These are phyloP conservation scores for Thinopyrum elongatum DNA, from an alignment of 176 grass and related monocot species.

Conservation along the genomic window DNA sequence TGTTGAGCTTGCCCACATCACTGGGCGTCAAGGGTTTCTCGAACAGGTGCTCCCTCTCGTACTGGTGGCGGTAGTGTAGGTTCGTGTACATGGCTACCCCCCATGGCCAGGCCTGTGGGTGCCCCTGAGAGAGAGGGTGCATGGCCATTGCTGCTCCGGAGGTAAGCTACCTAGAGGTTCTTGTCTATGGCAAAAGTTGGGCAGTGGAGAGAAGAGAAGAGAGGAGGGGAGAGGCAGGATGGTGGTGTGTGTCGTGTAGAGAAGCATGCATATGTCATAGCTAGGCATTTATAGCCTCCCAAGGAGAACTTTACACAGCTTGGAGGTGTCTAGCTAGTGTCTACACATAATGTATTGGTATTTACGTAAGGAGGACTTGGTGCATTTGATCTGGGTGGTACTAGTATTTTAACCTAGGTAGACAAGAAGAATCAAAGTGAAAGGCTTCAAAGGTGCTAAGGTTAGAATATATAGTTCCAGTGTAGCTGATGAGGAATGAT, in stretches of 20 bases:
- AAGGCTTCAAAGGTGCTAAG: conserved; percentile 38
- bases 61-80: conserved; percentile 51
- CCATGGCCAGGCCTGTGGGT: conserved; percentile 64
- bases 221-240: conserved; percentile 33
- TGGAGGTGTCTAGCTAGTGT: conserved; percentile 15
- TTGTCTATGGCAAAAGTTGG: conserved; percentile 17
- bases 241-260: conserved; percentile 46
- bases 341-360: conserved; percentile 35
- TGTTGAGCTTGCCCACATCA: conserved; percentile 81
- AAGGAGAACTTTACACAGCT: conserved; percentile 39
- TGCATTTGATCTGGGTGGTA: conserved; percentile 34
- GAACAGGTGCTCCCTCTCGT: conserved; percentile 81
- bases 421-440: conserved; percentile 85
- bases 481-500: conserved; percentile 52
- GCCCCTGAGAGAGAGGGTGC: conserved; percentile 53
- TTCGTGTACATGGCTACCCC: conserved; percentile 68
- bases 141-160: conserved; percentile 48
- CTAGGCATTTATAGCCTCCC: conserved; percentile 69
- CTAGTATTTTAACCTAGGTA: conserved; percentile 57
- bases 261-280: conserved; percentile 73
- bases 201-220: not conserved
- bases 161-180: conserved; percentile 23
- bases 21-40: conserved; percentile 70
- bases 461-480: conserved; percentile 42
- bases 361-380: conserved; percentile 41